These are phyloP conservation scores for Aureobasidium mangrovei DNA, from an alignment of 2,329 filamentous ascomycete species.

Conservation along the genomic window DNA sequence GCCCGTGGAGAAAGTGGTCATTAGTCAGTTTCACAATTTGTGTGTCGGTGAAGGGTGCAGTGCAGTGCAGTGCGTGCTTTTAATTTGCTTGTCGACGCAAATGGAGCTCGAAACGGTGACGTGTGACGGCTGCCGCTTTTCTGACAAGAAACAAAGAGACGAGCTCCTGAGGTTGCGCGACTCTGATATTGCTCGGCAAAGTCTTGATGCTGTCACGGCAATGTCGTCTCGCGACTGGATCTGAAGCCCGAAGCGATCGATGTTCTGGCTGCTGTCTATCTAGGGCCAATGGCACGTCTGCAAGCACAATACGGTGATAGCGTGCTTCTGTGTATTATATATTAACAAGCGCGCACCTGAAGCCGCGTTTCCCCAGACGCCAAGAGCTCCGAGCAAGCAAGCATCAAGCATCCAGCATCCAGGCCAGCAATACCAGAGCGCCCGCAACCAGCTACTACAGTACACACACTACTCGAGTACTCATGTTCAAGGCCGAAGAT, in stretches of 20 bases:
- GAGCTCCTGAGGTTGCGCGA: no score
- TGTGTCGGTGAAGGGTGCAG: neutral
- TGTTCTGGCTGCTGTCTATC: no score
- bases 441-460: neutral
- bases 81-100: no score
- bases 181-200: no score
- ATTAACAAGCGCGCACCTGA: constrained; percentile 2
- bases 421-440: neutral
- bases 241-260: no score
- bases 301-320: neutral
- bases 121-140: neutral
- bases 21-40: constrained; percentile 5
- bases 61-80: no score
- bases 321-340: neutral
- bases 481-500: constrained; percentile 24
- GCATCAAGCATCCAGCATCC: neutral
- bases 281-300: neutral
- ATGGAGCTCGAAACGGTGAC: neutral
- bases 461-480: neutral
- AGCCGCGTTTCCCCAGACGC: constrained; percentile 13
- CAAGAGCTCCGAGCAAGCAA: constrained; percentile 6
- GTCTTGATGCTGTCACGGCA: no score
- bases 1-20: neutral
- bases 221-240: no score
- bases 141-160: no score